Evolutionary conservation across 2,329 filamentous ascomycete genomes (phyloP).

Genomic region (Teratosphaeria zuluensis): DNA sequence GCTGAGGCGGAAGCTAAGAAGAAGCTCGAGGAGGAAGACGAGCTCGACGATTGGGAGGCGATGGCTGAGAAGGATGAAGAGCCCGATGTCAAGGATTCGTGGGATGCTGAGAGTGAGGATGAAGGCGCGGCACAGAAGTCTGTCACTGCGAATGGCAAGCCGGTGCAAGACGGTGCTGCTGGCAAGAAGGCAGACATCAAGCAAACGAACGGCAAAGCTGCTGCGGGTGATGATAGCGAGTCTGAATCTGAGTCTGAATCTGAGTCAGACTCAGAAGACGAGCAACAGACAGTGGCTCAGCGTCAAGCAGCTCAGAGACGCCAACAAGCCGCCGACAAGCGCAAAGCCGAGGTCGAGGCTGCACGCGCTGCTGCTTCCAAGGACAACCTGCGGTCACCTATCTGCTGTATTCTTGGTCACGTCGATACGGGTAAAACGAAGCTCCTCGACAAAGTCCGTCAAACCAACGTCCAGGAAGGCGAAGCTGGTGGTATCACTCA

Average conservation of each 20-base stretch:
- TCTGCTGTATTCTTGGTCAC: slow-evolving; percentile 99
- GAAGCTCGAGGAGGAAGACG: slow-evolving; percentile 54
- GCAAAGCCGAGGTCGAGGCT: slow-evolving; percentile 83
- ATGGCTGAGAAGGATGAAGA: slow-evolving; percentile 65
- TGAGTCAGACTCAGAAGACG: slow-evolving; percentile 48
- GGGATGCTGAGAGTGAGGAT: slow-evolving; percentile 47
- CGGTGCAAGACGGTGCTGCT: slow-evolving; percentile 17
- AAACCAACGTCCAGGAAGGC: slow-evolving; percentile 97
- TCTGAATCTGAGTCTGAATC: slow-evolving; percentile 51
- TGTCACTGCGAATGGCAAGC: slow-evolving; percentile 27
- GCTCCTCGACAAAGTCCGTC: slow-evolving; percentile 92
- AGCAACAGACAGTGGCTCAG: slow-evolving; percentile 63
- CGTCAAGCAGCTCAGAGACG: slow-evolving; percentile 68
- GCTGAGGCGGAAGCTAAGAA: slow-evolving; percentile 59
- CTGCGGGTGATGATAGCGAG: slow-evolving; percentile 25
- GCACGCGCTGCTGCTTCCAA: slow-evolving; percentile 83
- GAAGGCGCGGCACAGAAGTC: slow-evolving; percentile 63
- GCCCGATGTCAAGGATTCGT: slow-evolving; percentile 81
- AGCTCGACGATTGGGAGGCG: slow-evolving; percentile 74
- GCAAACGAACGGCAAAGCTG: slow-evolving; percentile 26
- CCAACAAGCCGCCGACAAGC: slow-evolving; percentile 76
- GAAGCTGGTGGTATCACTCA: slow-evolving; percentile 99
- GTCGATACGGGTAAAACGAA: slow-evolving; percentile 99
- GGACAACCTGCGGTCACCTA: slow-evolving; percentile 91
- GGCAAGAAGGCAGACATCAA: slow-evolving; percentile 18